Evolutionary conservation across 164 flowering plant species (phyloP).

Genomic region (Hamamelis virginiana): DNA sequence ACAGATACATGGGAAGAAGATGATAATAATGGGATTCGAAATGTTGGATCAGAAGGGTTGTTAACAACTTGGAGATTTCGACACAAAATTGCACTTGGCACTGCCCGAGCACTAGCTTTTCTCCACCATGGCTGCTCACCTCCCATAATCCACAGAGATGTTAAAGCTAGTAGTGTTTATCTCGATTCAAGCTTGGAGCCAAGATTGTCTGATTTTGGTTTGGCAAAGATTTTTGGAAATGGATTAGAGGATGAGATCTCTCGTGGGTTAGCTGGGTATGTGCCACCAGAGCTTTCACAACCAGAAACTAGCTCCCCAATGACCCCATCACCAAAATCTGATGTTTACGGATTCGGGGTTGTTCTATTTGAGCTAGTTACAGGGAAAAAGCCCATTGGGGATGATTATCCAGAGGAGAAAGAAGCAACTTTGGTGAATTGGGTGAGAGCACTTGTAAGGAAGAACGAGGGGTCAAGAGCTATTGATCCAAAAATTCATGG

Average conservation of each 20-base stretch:
- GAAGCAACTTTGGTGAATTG: constrained; percentile 61
- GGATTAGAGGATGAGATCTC: constrained; percentile 50
- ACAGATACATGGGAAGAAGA: constrained; percentile 85
- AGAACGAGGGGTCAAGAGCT: constrained; percentile 46
- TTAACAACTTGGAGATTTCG: constrained; percentile 71
- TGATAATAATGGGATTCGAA: constrained; percentile 39
- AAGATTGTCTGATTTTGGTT: constrained; percentile 81
- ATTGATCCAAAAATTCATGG: constrained; percentile 71
- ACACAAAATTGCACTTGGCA: constrained; percentile 74
- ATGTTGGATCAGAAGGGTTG: constrained; percentile 46
- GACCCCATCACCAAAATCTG: constrained; percentile 56
- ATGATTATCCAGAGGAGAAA: constrained; percentile 55
- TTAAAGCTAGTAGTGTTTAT: constrained; percentile 81
- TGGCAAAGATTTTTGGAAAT: constrained; percentile 63
- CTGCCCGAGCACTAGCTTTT: constrained; percentile 83
- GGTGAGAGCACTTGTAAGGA: constrained; percentile 70
- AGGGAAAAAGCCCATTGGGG: constrained; percentile 74
- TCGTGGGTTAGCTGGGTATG: constrained; percentile 58
- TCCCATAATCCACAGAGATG: constrained; percentile 74
- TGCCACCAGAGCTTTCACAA: constrained; percentile 62
- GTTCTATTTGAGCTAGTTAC: constrained; percentile 77
- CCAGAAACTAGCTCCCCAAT: constrained; percentile 30
- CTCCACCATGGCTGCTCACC: constrained; percentile 95
- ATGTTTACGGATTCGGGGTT: constrained; percentile 81
- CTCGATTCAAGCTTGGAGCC: constrained; percentile 72